Evolutionary conservation across 306 rosid species (phyloP), one percentile per base, ranked within the genome.

Genomic region (Trichosanthes cucumerina): DNA sequence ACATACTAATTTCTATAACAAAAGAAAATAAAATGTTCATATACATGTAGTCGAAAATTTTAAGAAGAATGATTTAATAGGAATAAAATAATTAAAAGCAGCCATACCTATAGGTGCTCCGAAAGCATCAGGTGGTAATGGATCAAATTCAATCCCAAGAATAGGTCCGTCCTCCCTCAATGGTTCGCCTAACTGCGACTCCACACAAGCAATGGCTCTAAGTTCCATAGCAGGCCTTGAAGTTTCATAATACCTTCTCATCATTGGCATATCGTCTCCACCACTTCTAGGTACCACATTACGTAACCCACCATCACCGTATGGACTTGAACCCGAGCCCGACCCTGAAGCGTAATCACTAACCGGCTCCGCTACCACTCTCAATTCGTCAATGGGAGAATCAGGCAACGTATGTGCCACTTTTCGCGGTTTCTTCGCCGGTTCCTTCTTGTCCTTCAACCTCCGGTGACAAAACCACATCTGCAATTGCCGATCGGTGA

Each of bases 381-480:
- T 89, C 79, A 85, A 86, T 31, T 92, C 96, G 46, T 88, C 91
- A 5, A 81, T 44, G 24, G 96, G 93, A 56, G 99, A 91, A 80
- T 89, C 93, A 7, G 87, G 89, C 72, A 87, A 52, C 26, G 85
- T 80, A n/a, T 65, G 31, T 15, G 82, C 84, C 52, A 76, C 56
- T 81, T 91, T 91, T 36, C 79, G 54, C 34, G 63, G 81, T 82
- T 88, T 92, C 80, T 90, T 92, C 0, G 81, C 49, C 3, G 91
- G 88, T 71, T 91, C 99, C 87, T 91, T 96, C 86, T 96, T 96
- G 81, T 92, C 97, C 88, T 92, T 96, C 87, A 96, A 78, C 91
- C 99, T 88, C 79, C 99, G 83, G 82, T 96, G 99, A 80, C 99
- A 96, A 83, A 96, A 96, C 99, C 98, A 96, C 99, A 96, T 92